Percentiles rank a stretch among this genome's conserved stretches.
Evolutionary conservation across 1,139 yeast species (phyloP).

Genomic region (Nematodospora anomalae): DNA sequence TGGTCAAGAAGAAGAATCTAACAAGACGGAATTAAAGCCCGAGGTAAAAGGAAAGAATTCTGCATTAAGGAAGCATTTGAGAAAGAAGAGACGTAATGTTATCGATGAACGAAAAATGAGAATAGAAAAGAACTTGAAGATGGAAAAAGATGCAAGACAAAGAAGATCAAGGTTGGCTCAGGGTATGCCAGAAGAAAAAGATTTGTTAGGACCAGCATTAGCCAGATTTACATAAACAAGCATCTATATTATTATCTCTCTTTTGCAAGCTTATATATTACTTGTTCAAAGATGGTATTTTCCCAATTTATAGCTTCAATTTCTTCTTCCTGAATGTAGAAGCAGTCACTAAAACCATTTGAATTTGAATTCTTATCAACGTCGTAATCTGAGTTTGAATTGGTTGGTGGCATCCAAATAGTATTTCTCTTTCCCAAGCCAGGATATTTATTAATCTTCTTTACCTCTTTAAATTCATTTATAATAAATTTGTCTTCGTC

Average conservation of each 20-base stretch:
- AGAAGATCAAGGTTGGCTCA: conserved; percentile 46
- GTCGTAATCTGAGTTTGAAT: conserved; percentile 8
- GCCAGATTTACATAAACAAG: conserved; percentile 48
- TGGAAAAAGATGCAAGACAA: conserved; percentile 73
- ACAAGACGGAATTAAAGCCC: conserved; percentile 50
- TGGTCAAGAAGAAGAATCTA: conserved; percentile 19
- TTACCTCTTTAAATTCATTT: conserved; percentile 12
- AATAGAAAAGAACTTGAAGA: conserved; percentile 71
- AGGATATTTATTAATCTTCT: conserved; percentile 8
- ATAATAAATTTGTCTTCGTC: conserved; percentile 19
- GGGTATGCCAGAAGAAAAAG: conserved; percentile 56
- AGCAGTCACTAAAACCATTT: conserved; percentile 3
- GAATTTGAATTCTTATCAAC: background rate
- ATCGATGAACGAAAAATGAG: conserved; percentile 85
- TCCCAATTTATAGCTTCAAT: conserved; percentile 27
- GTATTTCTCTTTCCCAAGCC: conserved; percentile 5
- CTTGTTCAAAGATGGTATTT: conserved; percentile 19
- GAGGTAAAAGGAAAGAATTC: conserved; percentile 80
- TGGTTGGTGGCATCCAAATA: conserved; percentile 1
- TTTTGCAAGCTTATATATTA: conserved; percentile 15
- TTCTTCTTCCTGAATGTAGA: conserved; percentile 17
- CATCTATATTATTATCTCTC: conserved; percentile 7
- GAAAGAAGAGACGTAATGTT: conserved; percentile 84
- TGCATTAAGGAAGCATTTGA: conserved; percentile 72
- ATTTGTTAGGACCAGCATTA: conserved; percentile 55